Evolutionary conservation across 2,329 filamentous ascomycete genomes (phyloP).

Genomic region (Endocalyx cinctus): DNA sequence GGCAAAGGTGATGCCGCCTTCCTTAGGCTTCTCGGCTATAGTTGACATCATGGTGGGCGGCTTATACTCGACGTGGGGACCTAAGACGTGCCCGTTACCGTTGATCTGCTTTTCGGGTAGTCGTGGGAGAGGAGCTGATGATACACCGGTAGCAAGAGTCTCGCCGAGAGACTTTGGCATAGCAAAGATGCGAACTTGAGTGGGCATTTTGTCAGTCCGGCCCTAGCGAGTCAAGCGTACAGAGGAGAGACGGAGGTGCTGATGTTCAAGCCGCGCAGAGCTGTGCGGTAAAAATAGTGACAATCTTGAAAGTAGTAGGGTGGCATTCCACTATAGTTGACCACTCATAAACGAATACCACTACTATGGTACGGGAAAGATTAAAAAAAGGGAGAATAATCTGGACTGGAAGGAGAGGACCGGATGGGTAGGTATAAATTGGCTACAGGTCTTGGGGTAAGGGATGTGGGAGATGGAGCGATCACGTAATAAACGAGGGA

Average conservation of each 20-base stretch:
- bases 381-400: conserved; percentile 5
- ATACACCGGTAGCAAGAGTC: conserved; percentile 54
- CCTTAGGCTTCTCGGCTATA: conserved; percentile 44
- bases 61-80: too few species aligned
- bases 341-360: conserved; percentile 13
- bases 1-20: conserved; percentile 80
- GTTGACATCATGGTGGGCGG: conserved; percentile 22
- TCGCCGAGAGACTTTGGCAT: conserved; percentile 69
- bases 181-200: conserved; percentile 66
- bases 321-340: conserved; percentile 61
- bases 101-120: conserved; percentile 32
- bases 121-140: conserved; percentile 33
- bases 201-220: conserved; percentile 52
- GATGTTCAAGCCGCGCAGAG: conserved; percentile 79
- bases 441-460: neutral
- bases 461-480: conserved; percentile 6
- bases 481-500: conserved; percentile 4
- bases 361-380: conserved; percentile 6
- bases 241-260: conserved; percentile 73
- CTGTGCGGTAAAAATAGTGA: conserved; percentile 90
- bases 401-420: conserved; percentile 1
- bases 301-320: conserved; percentile 79
- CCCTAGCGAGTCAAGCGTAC: conserved; percentile 53
- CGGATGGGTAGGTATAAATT: neutral
- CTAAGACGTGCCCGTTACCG: too few species aligned